Conservation (phyloP, 148 eudicot species). For the Simmondsia chinensis region DNA sequence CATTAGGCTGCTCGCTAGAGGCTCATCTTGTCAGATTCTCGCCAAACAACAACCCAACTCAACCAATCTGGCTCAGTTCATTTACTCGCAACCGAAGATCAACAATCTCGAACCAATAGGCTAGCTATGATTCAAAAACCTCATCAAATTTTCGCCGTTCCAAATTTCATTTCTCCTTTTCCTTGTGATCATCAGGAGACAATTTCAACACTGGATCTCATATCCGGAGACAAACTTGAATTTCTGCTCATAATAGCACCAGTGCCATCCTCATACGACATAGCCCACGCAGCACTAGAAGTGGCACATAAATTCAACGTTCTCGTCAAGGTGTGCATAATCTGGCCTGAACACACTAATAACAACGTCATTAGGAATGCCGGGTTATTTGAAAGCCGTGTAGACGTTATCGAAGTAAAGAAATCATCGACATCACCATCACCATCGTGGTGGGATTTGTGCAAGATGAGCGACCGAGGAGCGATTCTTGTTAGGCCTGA, state of each 20-base stretch:
- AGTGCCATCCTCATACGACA: constrained; percentile 43
- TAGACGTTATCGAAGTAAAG: constrained; percentile 48
- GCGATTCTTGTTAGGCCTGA: constrained; percentile 93
- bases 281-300: constrained; percentile 51
- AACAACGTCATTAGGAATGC: constrained; percentile 8
- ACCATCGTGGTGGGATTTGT: constrained; percentile 85
- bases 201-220: constrained; percentile 63
- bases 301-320: constrained; percentile 52
- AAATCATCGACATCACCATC: constrained; percentile 25
- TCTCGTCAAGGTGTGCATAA: constrained; percentile 54
- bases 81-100: no score
- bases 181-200: no score
- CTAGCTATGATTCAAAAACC: no score
- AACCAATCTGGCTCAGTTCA: no score
- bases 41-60: no score
- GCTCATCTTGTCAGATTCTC: no score
- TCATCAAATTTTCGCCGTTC: no score
- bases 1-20: no score
- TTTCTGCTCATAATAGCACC: constrained; percentile 77
- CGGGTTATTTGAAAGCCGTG: constrained; percentile 26
- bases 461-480: constrained; percentile 67
- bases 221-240: constrained; percentile 61
- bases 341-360: constrained; percentile 48
- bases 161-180: no score
- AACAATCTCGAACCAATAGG: no score